Base-by-base conservation (phyloP, 1,139 yeast genomes). In the Casaregolazyma suthepensis region DNA sequence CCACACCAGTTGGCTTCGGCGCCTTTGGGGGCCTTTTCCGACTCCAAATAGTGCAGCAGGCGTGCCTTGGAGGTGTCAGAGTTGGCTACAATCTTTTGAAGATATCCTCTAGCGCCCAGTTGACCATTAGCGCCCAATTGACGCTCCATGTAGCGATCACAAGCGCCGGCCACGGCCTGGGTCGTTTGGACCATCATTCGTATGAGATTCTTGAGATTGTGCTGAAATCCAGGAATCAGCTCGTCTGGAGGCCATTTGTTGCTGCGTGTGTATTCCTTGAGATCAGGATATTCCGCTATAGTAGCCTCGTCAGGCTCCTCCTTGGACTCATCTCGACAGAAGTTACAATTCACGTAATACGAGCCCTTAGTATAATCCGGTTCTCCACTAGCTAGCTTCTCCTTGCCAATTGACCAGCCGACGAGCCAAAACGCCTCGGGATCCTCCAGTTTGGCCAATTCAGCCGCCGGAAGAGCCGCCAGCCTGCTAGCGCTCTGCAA, bases 381-480 rank as follows among this genome's bases (percentile, higher is more conserved):
- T 45, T 57, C 56, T 19, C 73, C 72, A 44, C 67, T 63, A 10
- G 61, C 62, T 42, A 82, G 71, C 47, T 67, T 74, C 60, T 82
- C 87, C 54, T 76, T 78, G 0, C 87, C 87, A 48, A 81, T 67
- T n/a, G 86, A 81, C 87, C 87, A 82, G 0, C 87, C 87, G 0
- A 79, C 76, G 5, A 81, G 66, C 79, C 83, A 82, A 50, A 63
- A 65, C 0, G 75, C 71, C 38, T 78, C 82, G 22, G 77, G 77
- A 31, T 71, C 69, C 61, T 81, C 85, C 50, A 81, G 66, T 19
- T 59, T 52, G 1, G 60, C 62, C 40, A 81, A 69, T 12, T 66
- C 65, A 2, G 63, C 63, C 3, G 56, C 52, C 0, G 80, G 74
- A 9, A 80, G 69, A 43, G 67, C 69, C 10, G 83, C 82, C 45